Conservation (phyloP, 2,329 filamentous ascomycete species). For the Nemania sp. region DNA sequence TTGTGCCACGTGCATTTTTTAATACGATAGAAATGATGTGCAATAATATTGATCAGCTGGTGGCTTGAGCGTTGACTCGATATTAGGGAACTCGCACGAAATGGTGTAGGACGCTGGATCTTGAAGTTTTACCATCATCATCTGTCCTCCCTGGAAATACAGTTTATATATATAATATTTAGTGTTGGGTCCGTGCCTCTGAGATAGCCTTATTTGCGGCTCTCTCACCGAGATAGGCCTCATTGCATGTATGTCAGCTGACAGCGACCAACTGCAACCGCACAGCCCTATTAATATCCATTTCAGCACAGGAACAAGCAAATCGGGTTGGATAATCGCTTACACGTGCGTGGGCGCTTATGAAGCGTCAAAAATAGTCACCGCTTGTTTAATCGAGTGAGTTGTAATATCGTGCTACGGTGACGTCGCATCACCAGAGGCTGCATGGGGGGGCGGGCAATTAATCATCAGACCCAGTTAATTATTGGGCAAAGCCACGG, state of each 20-base stretch:
- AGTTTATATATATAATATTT: slow-evolving; percentile 17
- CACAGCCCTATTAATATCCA: slow-evolving; percentile 16
- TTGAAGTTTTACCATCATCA: not conserved
- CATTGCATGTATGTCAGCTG: slow-evolving; percentile 22
- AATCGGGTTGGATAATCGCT: not conserved
- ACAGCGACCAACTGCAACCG: slow-evolving; percentile 18
- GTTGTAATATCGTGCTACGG: slow-evolving; percentile 1
- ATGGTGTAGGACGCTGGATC: not conserved
- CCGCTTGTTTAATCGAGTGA: slow-evolving; percentile 22
- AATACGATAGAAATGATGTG: not conserved
- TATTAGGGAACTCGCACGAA: not conserved
- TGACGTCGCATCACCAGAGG: not conserved
- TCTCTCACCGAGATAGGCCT: slow-evolving; percentile 13
- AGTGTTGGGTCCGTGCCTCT: not conserved
- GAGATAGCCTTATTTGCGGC: not conserved
- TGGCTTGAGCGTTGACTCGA: not conserved
- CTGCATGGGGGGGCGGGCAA: not conserved
- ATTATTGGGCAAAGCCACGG: not conserved
- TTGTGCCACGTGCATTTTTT: slow-evolving; percentile 28
- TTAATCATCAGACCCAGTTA: not conserved
- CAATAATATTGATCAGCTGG: not conserved
- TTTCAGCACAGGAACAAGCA: not conserved
- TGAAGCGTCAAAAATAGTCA: slow-evolving; percentile 22
- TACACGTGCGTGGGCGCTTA: slow-evolving; percentile 21
- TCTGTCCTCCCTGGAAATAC: not conserved